Base-by-base conservation (phyloP, 1,139 yeast genomes). In the Pichia sp. region DNA sequence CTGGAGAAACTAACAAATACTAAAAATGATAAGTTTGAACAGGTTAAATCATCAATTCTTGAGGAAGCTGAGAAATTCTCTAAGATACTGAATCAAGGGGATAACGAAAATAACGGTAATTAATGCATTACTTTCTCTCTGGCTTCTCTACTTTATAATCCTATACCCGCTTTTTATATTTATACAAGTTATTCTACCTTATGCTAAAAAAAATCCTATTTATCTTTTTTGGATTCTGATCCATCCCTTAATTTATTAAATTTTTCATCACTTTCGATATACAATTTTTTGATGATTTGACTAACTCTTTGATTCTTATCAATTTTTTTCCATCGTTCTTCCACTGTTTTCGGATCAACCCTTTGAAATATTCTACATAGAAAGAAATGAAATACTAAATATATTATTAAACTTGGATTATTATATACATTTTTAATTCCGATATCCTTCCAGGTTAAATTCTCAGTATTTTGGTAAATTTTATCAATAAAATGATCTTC, bases 261-360 rank as follows among this genome's bases (percentile, higher is more conserved):
- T 11, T 36, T 50, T 7, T 19, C 13, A 39, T 52, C 58, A 22
- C 54, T 53, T 28, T 57, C 58, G 45, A 55, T 53, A 42, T 56
- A 59, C 30, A 56, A 52, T 16, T 57, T 55, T 27, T 53, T 58
- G 25, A 63, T 43, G n/a, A 60, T 56, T 14, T 47, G 57, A 1
- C 62, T 53, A 1, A 63, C 63, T 7, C 60, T 60, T 31, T 54
- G 57, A 42, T 64, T 53, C 14, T 56, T 59, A 50, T 64, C 68
- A 45, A 64, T 64, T 53, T 54, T 46, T 11, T 56, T 57, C 68
- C 68, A 64, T 19, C 55, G 54, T 22, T 59, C 54, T 34, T 59
- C 61, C 38, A 64, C 58, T 39, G 63, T 48, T 25, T 57, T 49
- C 25, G 59, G 53, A 52, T 64, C 60, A 41, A 60, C 31, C 39